These are phyloP conservation scores for Podila clonocystis DNA, from an alignment of 192 early-diverging fungal genomes.

Conservation along the genomic window DNA sequence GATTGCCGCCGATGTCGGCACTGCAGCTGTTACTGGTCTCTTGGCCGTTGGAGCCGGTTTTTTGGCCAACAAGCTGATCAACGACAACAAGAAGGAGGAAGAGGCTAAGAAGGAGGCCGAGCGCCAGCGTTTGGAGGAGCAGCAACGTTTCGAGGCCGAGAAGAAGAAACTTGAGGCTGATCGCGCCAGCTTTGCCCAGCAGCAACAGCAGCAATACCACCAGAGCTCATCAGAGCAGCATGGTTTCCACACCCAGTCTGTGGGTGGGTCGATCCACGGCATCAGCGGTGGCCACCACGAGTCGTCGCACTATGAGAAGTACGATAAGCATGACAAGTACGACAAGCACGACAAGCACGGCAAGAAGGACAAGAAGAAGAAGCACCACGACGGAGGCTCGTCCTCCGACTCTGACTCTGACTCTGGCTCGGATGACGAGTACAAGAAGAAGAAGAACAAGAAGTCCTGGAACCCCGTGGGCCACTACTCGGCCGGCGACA, in stretches of 20 bases:
- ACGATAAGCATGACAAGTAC: slow-evolving; percentile 1
- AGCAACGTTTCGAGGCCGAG: slow-evolving; percentile 16
- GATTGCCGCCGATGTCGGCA: slow-evolving; percentile 42
- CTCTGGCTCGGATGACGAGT: slow-evolving; percentile 7
- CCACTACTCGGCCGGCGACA: slow-evolving; percentile 56
- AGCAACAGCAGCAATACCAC: slow-evolving; percentile 2
- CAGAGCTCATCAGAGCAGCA: neutral
- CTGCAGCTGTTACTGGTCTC: slow-evolving; percentile 51
- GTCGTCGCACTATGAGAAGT: slow-evolving; percentile 5
- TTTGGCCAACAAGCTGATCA: slow-evolving; percentile 53
- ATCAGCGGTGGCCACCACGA: neutral
- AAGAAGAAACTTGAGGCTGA: slow-evolving; percentile 32
- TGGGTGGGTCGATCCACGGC: neutral
- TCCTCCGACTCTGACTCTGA: slow-evolving; percentile 8
- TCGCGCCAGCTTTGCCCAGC: slow-evolving; percentile 8
- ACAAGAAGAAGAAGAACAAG: slow-evolving; percentile 2
- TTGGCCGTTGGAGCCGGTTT: slow-evolving; percentile 56
- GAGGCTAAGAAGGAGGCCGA: slow-evolving; percentile 23
- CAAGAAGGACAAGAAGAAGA: slow-evolving; percentile 5
- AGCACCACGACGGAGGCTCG: slow-evolving; percentile 1
- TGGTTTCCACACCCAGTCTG: neutral
- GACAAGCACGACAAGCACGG: slow-evolving; percentile 2
- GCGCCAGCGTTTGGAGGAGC: neutral
- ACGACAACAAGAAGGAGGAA: slow-evolving; percentile 38
- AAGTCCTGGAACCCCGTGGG: slow-evolving; percentile 55